phyloP scores from a whole-genome alignment of 148 eudicot genomes.

The Rhododendron molle region DNA sequence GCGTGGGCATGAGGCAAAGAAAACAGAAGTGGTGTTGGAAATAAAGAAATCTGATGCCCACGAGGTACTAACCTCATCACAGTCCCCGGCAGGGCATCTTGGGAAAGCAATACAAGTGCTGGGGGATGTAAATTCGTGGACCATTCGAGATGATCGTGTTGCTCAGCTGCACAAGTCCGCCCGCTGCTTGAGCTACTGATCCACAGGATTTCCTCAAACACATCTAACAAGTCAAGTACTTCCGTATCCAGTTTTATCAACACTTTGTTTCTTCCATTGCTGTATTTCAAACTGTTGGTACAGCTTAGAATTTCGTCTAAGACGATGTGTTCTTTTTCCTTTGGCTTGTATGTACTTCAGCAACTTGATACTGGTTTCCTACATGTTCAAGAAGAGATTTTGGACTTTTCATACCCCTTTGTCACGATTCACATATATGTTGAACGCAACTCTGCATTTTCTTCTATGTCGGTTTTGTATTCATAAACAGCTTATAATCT shows the following conservation, averaged over 20 bases:
- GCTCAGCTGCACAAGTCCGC: background rate
- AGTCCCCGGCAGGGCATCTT: background rate
- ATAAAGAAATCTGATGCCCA: background rate
- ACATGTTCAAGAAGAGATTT: background rate
- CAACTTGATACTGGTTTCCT: background rate
- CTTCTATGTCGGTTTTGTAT: background rate
- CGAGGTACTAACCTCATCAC: background rate
- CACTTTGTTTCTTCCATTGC: background rate
- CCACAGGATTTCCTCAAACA: background rate
- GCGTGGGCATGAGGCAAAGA: constrained; percentile 6
- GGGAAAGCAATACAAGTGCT: constrained; percentile 12
- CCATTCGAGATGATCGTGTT: background rate
- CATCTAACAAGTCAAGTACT: background rate
- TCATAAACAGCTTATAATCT: background rate
- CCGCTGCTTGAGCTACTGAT: constrained; percentile 8
- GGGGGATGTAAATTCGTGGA: constrained; percentile 7
- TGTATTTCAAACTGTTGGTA: constrained; percentile 2
- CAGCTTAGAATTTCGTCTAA: background rate
- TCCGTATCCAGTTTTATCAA: background rate
- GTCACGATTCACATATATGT: background rate
- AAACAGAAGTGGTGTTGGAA: constrained; percentile 1
- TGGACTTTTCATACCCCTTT: background rate
- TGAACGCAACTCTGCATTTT: background rate
- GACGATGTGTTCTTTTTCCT: background rate
- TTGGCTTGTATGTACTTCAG: constrained; percentile 11